A percentile compares a stretch with the other conserved stretches of the same genome.
Conservation (phyloP, 106 monocot genomes). For the Acorus gramineus region DNA sequence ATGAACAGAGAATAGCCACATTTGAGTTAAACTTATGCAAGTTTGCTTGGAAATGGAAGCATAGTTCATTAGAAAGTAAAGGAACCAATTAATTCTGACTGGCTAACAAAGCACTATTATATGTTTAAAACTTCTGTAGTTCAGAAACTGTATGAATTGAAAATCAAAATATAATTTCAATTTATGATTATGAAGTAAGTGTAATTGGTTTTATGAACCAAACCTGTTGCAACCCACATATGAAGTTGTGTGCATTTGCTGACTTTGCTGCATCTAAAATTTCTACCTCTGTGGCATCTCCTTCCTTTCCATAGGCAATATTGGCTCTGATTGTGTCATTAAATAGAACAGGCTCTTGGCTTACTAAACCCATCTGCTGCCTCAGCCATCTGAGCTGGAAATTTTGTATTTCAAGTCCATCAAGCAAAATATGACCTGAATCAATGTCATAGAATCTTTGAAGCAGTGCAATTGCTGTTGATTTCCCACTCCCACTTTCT, state of each 20-base stretch:
- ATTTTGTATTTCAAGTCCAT: conserved; percentile 15
- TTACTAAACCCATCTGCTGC: conserved; percentile 17
- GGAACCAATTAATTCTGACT: too few relatives aligned
- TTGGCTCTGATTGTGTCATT: conserved; percentile 17
- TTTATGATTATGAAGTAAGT: too few relatives aligned
- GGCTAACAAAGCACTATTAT: too few relatives aligned
- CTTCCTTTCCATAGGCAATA: conserved; percentile 19
- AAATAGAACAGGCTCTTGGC: conserved; percentile 12
- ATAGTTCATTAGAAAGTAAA: too few relatives aligned
- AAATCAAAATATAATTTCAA: too few relatives aligned
- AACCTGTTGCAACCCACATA: conserved; percentile 12
- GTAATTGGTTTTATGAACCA: too few relatives aligned
- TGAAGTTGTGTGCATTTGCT: conserved; percentile 18
- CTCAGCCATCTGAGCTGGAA: conserved; percentile 16
- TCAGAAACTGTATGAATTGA: too few relatives aligned
- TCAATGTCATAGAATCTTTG: conserved; percentile 16
- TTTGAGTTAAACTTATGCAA: too few relatives aligned
- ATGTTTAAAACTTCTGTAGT: too few relatives aligned
- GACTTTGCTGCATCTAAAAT: conserved; percentile 10
- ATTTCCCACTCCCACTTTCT: conserved; percentile 18
- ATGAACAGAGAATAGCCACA: too few relatives aligned
- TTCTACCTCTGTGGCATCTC: conserved; percentile 10
- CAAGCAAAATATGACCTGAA: conserved; percentile 16
- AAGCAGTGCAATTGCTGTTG: conserved; percentile 12
- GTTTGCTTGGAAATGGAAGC: too few relatives aligned